A percentile compares a stretch with the other conserved stretches of the same genome.
Evolutionary conservation across 306 rosid genomes (phyloP).

Genomic region (Biancaea sappan): DNA sequence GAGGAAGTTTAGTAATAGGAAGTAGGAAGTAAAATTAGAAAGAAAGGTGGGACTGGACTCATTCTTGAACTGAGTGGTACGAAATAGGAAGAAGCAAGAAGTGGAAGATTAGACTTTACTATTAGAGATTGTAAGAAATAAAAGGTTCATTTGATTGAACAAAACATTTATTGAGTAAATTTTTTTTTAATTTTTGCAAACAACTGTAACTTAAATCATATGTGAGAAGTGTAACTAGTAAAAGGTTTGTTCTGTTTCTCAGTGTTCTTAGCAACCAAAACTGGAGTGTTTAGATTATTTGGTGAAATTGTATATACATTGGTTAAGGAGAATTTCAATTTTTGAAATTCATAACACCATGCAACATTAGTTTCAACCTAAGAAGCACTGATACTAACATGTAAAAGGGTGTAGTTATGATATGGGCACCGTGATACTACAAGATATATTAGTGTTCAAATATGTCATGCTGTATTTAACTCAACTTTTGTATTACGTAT

Average conservation of each 20-base stretch:
- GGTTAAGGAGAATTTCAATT: constrained; percentile 45
- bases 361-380: neutral
- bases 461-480: neutral
- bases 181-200: constrained; percentile 27
- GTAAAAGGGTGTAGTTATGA: neutral
- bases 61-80: constrained; percentile 25
- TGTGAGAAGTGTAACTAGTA: neutral
- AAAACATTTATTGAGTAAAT: constrained; percentile 24
- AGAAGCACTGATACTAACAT: too few relatives aligned
- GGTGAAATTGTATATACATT: constrained; percentile 45
- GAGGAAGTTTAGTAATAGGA: constrained; percentile 16
- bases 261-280: constrained; percentile 57
- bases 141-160: neutral
- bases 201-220: constrained; percentile 24
- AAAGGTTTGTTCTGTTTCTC: constrained; percentile 28
- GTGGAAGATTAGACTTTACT: neutral
- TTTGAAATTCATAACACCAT: constrained; percentile 24
- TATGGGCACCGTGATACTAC: neutral
- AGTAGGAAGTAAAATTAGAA: neutral
- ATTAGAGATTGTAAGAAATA: constrained; percentile 15
- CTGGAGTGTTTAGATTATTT: constrained; percentile 50
- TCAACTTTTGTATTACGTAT: neutral
- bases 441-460: neutral
- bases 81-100: neutral
- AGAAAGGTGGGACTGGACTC: constrained; percentile 7